Evolutionary conservation across 2,329 filamentous ascomycete genomes (phyloP).

Genomic region (Fusarium staphyleae): DNA sequence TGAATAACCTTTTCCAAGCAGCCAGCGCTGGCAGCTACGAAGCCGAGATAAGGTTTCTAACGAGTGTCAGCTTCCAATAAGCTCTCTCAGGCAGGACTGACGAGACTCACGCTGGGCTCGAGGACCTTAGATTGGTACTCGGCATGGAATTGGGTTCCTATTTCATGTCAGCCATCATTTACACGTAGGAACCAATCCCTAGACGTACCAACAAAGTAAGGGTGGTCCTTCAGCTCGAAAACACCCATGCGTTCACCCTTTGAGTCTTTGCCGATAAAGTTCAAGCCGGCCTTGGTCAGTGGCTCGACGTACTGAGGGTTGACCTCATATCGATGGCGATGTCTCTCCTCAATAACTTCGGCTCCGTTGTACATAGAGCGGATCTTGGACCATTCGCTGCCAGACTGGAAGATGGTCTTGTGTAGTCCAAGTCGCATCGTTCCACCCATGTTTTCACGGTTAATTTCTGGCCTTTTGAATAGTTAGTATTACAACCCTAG

Average conservation of each 20-base stretch:
- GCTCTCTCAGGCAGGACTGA: too few species aligned
- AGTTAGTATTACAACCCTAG: too few species aligned
- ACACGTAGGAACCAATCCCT: too few species aligned
- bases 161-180: too few species aligned
- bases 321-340: constrained; percentile 89
- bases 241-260: constrained; percentile 1
- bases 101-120: too few species aligned
- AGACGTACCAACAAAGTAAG: constrained; percentile 4
- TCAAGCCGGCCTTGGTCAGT: constrained; percentile 73
- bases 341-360: constrained; percentile 70
- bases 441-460: constrained; percentile 64
- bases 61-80: too few species aligned
- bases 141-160: too few species aligned
- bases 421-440: constrained; percentile 88
- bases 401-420: constrained; percentile 75
- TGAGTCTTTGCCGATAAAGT: constrained; percentile 52
- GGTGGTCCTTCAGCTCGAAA: constrained; percentile 8
- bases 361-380: constrained; percentile 74
- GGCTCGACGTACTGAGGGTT: constrained; percentile 77
- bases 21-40: constrained; percentile 63
- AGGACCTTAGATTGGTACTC: too few species aligned
- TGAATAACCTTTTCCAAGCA: constrained; percentile 58
- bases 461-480: too few species aligned
- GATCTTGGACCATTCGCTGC: constrained; percentile 78
- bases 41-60: constrained; percentile 59